These are phyloP conservation scores for Choanephora cucurbitarum DNA, from an alignment of 371 early-diverging fungal genomes.

Conservation along the genomic window DNA sequence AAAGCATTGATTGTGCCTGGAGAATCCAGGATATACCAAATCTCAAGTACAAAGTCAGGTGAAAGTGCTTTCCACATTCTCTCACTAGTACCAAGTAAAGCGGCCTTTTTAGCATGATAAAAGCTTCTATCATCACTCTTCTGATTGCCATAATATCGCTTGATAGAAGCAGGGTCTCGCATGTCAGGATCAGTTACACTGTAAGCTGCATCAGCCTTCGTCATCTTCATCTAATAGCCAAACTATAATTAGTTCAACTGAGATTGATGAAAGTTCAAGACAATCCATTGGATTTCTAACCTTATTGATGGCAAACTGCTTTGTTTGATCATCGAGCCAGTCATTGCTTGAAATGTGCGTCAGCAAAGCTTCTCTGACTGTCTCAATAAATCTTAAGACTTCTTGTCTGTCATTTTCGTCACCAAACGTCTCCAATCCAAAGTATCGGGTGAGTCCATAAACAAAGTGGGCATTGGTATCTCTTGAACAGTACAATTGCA, in stretches of 20 bases:
- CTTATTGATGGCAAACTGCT: slow-evolving; percentile 48
- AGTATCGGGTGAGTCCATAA: too few species aligned
- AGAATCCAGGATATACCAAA: slow-evolving; percentile 43
- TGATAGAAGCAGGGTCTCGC: slow-evolving; percentile 40
- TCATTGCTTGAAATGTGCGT: slow-evolving; percentile 37
- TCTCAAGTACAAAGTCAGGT: slow-evolving; percentile 24
- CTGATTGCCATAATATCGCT: slow-evolving; percentile 39
- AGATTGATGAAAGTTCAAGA: neutral
- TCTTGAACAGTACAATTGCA: too few species aligned
- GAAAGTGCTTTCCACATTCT: slow-evolving; percentile 32
- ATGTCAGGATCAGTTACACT: slow-evolving; percentile 47
- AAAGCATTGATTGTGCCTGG: slow-evolving; percentile 61
- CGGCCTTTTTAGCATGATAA: slow-evolving; percentile 38
- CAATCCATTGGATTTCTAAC: slow-evolving; percentile 3
- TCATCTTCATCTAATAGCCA: slow-evolving; percentile 25
- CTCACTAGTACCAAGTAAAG: slow-evolving; percentile 19
- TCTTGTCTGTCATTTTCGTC: slow-evolving; percentile 32
- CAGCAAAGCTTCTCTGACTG: slow-evolving; percentile 34
- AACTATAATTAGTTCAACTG: neutral
- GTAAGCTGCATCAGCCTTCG: slow-evolving; percentile 48
- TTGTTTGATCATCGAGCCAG: slow-evolving; percentile 59
- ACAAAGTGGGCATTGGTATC: too few species aligned
- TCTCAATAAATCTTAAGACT: slow-evolving; percentile 29
- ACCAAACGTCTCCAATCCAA: slow-evolving; percentile 26
- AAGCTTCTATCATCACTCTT: slow-evolving; percentile 29